Evolutionary conservation across 139 green algal genomes (phyloP), one percentile per base, ranked within the genome.

Genomic region (Asterochloris erici): DNA sequence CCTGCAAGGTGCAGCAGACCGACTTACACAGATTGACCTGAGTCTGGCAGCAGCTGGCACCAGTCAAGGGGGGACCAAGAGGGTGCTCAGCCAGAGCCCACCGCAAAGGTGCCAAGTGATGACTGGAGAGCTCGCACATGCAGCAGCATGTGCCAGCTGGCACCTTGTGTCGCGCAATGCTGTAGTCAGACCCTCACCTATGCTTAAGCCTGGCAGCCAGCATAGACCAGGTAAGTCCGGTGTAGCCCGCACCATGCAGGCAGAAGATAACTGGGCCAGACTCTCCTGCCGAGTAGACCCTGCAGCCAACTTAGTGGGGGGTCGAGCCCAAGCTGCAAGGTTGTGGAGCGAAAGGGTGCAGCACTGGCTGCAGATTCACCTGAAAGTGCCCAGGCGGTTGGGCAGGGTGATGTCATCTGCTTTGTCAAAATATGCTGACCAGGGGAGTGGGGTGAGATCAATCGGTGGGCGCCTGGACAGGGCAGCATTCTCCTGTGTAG

Each of bases 191-290:
- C 69, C 69, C 27, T 68, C 24, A 93, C 90, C 83, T 91, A 79
- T 93, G 82, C 64, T 95, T 96, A 11, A 97, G 81, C 16, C 75
- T 23, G 23, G 70, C 54, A 0, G 94, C 95, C 63, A 98, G 74
- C 21, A 95, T 84, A 9, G 95, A 93, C 93, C 93, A 98, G 0
- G 94, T 95, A 0, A 97, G 82, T 29, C 90, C 92, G 14, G 92
- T 96, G 88, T 98, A 98, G 73, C 95, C 94, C 14, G 91, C 94
- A 16, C 95, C 95, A 85, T 98, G 95, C 71, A 97, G 71, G 80
- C 90, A 95, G 21, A 97, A 83, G 73, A 97, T 63, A 0, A 96
- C 79, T 1, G 94, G 87, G 16, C 91, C 90, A 1, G 54, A 26
- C 21, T 21, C 70, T 47, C 93, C 94, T 29, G 93, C 91, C 0